Evolutionary conservation across 2,329 filamentous ascomycete species (phyloP), one percentile per base, ranked within the genome.

Genomic region (Cladophialophora chaetospira): DNA sequence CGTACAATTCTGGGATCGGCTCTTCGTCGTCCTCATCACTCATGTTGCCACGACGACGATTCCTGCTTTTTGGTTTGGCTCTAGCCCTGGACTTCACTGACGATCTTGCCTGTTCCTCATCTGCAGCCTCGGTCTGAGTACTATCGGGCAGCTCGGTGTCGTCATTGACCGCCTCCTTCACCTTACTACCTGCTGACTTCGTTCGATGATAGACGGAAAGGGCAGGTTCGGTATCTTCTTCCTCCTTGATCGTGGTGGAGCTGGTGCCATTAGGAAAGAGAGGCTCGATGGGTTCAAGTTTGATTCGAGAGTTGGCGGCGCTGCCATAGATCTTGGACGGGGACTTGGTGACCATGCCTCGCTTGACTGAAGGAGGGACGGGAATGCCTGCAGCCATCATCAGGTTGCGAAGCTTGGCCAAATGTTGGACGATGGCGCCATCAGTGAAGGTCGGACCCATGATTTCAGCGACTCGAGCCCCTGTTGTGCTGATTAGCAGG

Each of bases 341-440:
- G 26, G 58, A 28, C 13, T 63, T 67, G 36, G 61, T 57, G 10
- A 62, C 36, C 46, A 66, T 67, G 13, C 70, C 70, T 31, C 75
- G 72, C 51, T 70, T 71, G 5, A 76, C 64, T 17, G 71, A 66
- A 6, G 75, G 74, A 3, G 76, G 76, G 2, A 76, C 72, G 1
- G 60, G 60, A 25, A 73, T 69, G 6, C 53, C 52, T 21, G 36
- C 19, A n/a, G 40, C 10, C n/a, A 25, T 44, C 57, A 76, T 69
- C 26, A 71, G 69, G 15, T 35, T 46, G 6, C 77, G 75, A 2
- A 79, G 61, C 56, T 79, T 79, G 0, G 75, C 68, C 11, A 79
- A 65, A 50, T 79, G 77, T 59, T 79, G 77, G 1, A 74, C 65
- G 19, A 79, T 77, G 1, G 76, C 73, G 2, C 76, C 75, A 45